Percentiles rank a stretch among this genome's conserved stretches.
Conservation (phyloP, 371 early-diverging fungal genomes). For the Actinomortierella wolfii region DNA sequence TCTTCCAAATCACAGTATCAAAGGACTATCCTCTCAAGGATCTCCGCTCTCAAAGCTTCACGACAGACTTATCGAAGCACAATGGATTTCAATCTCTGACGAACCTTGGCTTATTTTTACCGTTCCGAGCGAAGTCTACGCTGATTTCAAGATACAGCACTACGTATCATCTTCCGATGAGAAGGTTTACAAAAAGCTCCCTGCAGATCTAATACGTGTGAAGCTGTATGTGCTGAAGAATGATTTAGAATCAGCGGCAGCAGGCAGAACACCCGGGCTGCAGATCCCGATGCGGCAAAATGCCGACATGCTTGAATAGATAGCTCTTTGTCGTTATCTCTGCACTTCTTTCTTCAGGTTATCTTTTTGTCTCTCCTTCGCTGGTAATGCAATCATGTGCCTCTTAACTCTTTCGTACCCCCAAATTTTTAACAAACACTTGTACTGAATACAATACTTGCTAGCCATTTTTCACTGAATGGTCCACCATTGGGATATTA, state of each 20-base stretch:
- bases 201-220: background rate
- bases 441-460: no score
- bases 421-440: no score
- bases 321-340: no score
- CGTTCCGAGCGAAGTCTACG: conserved; percentile 3
- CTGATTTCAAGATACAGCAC: conserved; percentile 7
- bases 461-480: no score
- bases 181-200: background rate
- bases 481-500: no score
- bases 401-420: no score
- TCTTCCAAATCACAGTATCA: conserved; percentile 13
- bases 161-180: conserved; percentile 6
- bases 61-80: background rate
- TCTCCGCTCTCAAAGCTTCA: conserved; percentile 7
- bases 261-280: conserved; percentile 5
- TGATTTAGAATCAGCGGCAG: conserved; percentile 8
- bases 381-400: no score
- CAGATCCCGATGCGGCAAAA: no score
- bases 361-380: no score
- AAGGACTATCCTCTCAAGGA: conserved; percentile 7
- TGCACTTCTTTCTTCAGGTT: no score
- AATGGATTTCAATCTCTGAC: background rate
- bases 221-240: conserved; percentile 17
- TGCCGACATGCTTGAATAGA: no score
- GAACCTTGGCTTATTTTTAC: conserved; percentile 6